A percentile compares a stretch with the other conserved stretches of the same genome.
Evolutionary conservation across 148 eudicot genomes (phyloP).

Genomic region (Oxyria digyna): DNA sequence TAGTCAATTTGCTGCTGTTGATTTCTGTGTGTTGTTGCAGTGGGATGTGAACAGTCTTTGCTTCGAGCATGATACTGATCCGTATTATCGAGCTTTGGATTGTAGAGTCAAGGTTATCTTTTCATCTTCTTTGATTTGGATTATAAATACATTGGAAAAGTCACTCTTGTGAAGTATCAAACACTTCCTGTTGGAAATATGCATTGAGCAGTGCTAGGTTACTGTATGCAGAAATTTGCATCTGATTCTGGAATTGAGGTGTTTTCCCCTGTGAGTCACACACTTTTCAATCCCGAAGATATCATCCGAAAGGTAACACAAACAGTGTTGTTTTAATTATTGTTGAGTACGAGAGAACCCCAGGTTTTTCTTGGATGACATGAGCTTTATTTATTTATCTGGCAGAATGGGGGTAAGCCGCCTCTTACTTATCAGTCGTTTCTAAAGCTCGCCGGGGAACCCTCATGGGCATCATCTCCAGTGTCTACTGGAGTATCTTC

Average conservation of each 20-base stretch:
- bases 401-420: conserved; percentile 75
- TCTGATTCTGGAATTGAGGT: conserved; percentile 51
- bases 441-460: conserved; percentile 65
- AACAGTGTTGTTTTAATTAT: not conserved
- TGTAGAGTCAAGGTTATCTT: conserved; percentile 50
- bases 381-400: not conserved
- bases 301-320: conserved; percentile 57
- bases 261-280: conserved; percentile 84
- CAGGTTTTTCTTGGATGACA: not conserved
- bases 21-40: conserved; percentile 23
- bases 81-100: conserved; percentile 80
- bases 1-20: not conserved
- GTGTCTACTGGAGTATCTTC: conserved; percentile 27
- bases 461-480: conserved; percentile 53
- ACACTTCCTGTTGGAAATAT: not conserved
- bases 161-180: too few species aligned
- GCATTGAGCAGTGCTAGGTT: not conserved
- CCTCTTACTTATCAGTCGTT: conserved; percentile 71
- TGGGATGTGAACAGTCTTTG: conserved; percentile 82
- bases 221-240: conserved; percentile 39
- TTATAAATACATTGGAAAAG: not conserved
- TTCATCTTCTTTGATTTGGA: not conserved
- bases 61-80: conserved; percentile 82
- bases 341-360: not conserved
- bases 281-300: conserved; percentile 76